phyloP scores from a whole-genome alignment of 495 filamentous ascomycete species.

The Aspergillus biplanus region DNA sequence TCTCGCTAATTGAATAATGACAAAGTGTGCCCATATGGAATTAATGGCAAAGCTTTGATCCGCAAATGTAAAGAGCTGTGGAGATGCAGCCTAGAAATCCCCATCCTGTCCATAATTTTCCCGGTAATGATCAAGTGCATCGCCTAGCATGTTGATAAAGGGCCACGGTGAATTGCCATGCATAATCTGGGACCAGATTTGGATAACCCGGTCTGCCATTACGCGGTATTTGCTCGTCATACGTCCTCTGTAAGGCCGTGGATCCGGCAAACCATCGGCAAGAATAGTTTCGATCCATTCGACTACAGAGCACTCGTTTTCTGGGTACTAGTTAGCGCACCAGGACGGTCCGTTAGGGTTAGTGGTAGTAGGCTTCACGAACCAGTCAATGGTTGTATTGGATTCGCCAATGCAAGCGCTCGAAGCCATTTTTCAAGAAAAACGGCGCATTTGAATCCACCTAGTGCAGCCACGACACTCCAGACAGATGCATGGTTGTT shows the following conservation, averaged over 20 bases:
- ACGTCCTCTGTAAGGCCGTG: background rate
- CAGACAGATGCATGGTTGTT: slow-evolving; percentile 62
- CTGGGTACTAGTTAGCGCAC: background rate
- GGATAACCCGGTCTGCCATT: slow-evolving; percentile 11
- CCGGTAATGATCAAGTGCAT: slow-evolving; percentile 9
- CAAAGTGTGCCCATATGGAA: no score
- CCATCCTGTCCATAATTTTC: no score
- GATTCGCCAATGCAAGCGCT: background rate
- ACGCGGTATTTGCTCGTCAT: background rate
- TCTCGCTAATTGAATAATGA: no score
- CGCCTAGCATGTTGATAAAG: slow-evolving; percentile 20
- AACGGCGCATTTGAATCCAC: slow-evolving; percentile 62
- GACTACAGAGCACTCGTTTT: slow-evolving; percentile 7
- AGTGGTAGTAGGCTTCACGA: background rate
- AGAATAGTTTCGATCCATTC: slow-evolving; percentile 16
- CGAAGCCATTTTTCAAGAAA: slow-evolving; percentile 51
- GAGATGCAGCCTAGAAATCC: no score
- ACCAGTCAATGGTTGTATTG: slow-evolving; percentile 12
- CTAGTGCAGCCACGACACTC: slow-evolving; percentile 64
- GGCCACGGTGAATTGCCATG: slow-evolving; percentile 18
- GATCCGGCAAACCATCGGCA: slow-evolving; percentile 2
- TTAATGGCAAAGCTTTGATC: no score
- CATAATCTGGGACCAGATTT: slow-evolving; percentile 20
- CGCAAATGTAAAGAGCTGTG: no score
- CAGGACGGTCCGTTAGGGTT: background rate